Evolutionary conservation across 2,329 filamentous ascomycete genomes (phyloP).

Genomic region (Penicillium sp.): DNA sequence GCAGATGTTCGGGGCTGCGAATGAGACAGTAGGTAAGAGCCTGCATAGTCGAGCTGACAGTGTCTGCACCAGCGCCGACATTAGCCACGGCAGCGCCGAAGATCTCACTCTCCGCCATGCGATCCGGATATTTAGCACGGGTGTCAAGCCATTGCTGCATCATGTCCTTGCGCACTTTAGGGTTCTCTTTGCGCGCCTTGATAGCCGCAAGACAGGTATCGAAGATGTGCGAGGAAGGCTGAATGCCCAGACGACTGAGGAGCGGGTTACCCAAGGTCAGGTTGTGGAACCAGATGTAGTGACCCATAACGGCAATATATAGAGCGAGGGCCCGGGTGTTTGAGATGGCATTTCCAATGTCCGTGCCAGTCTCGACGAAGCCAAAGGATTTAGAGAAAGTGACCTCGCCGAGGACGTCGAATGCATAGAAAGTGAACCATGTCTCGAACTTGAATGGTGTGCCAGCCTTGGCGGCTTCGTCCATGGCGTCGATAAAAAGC

Average conservation of each 20-base stretch:
- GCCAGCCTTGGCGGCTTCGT: slow-evolving; percentile 21
- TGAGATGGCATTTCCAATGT: slow-evolving; percentile 39
- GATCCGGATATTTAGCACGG: slow-evolving; percentile 34
- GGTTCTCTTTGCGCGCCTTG: slow-evolving; percentile 33
- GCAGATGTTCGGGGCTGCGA: slow-evolving; percentile 20
- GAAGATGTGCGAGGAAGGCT: slow-evolving; percentile 41
- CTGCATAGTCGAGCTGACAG: slow-evolving; percentile 37
- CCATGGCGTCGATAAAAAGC: slow-evolving; percentile 28
- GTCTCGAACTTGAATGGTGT: slow-evolving; percentile 38
- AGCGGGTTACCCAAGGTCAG: slow-evolving; percentile 40
- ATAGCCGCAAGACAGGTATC: slow-evolving; percentile 37
- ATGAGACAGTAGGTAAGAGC: slow-evolving; percentile 40
- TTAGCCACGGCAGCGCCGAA: slow-evolving; percentile 35
- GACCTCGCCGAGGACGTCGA: slow-evolving; percentile 39
- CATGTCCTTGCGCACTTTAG: slow-evolving; percentile 35
- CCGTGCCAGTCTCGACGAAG: slow-evolving; percentile 33
- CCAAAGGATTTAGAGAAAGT: slow-evolving; percentile 39
- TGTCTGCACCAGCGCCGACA: slow-evolving; percentile 42
- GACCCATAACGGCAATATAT: slow-evolving; percentile 36
- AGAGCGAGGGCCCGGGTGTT: slow-evolving; percentile 30
- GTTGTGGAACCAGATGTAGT: slow-evolving; percentile 38
- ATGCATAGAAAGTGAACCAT: slow-evolving; percentile 44
- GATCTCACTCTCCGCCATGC: slow-evolving; percentile 36
- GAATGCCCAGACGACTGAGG: slow-evolving; percentile 35
- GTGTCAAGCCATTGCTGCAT: slow-evolving; percentile 39